Conservation (phyloP, 2,329 filamentous ascomycete genomes). For the Xylaria sp. region DNA sequence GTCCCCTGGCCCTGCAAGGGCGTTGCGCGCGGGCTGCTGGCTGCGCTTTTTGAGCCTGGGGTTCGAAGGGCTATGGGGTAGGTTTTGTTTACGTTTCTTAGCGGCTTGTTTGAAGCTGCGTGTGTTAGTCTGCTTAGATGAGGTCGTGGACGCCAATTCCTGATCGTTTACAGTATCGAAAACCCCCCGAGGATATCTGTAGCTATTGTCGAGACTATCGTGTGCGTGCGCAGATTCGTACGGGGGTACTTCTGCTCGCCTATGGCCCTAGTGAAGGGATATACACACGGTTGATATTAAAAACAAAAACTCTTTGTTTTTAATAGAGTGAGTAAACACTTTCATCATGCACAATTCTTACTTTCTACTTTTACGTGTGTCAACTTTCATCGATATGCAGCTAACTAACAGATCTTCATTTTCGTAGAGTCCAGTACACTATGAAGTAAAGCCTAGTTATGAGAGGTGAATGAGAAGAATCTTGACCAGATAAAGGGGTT, state of each 20-base stretch:
- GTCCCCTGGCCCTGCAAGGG: conserved; percentile 8
- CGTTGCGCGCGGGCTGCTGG: conserved; percentile 6
- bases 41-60: conserved; percentile 28
- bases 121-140: neutral
- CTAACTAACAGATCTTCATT: neutral
- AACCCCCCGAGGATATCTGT: conserved; percentile 9
- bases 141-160: neutral
- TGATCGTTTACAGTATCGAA: conserved; percentile 18
- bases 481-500: neutral
- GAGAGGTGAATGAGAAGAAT: neutral
- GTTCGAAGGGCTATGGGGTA: conserved; percentile 31
- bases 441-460: neutral
- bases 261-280: neutral
- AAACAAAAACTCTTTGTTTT: too few relatives aligned
- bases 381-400: neutral
- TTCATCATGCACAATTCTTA: neutral
- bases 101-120: neutral
- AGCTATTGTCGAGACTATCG: conserved; percentile 11
- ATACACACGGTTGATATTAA: neutral
- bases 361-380: neutral
- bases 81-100: neutral
- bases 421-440: neutral
- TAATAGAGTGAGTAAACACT: neutral
- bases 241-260: conserved; percentile 16
- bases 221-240: conserved; percentile 24